Conservation (phyloP, 2,329 filamentous ascomycete species). For the Zasmidium cellare region DNA sequence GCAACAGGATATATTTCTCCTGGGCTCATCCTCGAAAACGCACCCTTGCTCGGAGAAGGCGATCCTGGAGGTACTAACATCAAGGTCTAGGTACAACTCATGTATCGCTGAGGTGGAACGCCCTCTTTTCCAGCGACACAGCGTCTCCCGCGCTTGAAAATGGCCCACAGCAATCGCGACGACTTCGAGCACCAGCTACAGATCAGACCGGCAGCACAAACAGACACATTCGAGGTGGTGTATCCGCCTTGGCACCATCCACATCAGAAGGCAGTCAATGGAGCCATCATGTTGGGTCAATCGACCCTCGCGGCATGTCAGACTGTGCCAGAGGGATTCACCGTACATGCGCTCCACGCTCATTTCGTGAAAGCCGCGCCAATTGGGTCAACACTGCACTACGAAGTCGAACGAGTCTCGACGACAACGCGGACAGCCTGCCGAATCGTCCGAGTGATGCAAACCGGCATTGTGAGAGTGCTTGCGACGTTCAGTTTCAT, state of each 20-base stretch:
- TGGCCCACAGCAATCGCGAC: not conserved
- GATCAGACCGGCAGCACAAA: not conserved
- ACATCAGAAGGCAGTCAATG: not conserved
- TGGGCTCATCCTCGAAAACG: too few species aligned
- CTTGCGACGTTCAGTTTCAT: not conserved
- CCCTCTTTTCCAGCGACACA: too few species aligned
- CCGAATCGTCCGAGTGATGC: not conserved
- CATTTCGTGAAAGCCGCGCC: not conserved
- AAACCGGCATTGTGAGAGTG: not conserved
- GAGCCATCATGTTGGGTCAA: not conserved
- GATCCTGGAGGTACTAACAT: too few species aligned
- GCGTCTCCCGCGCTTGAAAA: too few species aligned
- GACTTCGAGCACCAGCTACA: not conserved
- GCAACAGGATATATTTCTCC: too few species aligned
- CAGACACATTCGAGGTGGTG: not conserved
- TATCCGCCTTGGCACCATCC: not conserved
- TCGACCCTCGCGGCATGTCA: not conserved
- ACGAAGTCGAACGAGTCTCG: not conserved
- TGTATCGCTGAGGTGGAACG: too few species aligned
- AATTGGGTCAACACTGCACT: not conserved
- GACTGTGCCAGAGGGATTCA: not conserved
- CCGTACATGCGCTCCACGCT: not conserved
- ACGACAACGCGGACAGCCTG: not conserved
- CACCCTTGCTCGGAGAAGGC: too few species aligned
- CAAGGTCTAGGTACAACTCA: too few species aligned